phyloP scores from a whole-genome alignment of 768 basidiomycete species.

The Daedaleopsis nitida region DNA sequence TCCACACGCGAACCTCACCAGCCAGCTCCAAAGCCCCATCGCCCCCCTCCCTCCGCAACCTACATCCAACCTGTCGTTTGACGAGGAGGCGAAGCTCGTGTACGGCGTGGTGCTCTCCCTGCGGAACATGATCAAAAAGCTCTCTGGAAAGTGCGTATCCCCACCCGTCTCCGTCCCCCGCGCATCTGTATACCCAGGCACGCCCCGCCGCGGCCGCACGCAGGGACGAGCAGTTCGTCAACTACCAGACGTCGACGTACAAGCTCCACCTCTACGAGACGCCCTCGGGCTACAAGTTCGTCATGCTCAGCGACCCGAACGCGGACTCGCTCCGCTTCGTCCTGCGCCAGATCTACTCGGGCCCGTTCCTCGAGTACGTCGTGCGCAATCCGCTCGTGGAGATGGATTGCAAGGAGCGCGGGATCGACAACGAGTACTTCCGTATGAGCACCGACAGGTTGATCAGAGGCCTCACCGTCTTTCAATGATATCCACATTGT shows the following conservation, averaged over 20 bases:
- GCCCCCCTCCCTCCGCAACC: conserved; percentile 41
- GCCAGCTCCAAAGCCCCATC: conserved; percentile 29
- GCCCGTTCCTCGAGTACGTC: conserved; percentile 92
- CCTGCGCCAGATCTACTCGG: conserved; percentile 88
- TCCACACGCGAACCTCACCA: conserved; percentile 23
- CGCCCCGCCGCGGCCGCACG: not conserved
- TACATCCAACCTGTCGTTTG: conserved; percentile 77
- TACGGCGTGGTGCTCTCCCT: conserved; percentile 93
- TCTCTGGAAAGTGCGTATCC: conserved; percentile 73
- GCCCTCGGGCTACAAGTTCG: conserved; percentile 89
- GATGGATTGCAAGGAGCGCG: conserved; percentile 81
- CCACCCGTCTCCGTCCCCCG: not conserved
- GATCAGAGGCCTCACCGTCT: conserved; percentile 59
- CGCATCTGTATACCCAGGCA: not conserved
- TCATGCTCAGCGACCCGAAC: conserved; percentile 88
- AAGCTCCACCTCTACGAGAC: conserved; percentile 94
- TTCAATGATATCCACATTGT: conserved; percentile 28
- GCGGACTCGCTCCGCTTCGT: conserved; percentile 82
- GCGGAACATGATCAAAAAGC: conserved; percentile 92
- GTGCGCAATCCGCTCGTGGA: conserved; percentile 87
- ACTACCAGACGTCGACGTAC: conserved; percentile 90
- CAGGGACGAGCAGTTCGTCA: conserved; percentile 90
- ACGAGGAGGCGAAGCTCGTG: conserved; percentile 96
- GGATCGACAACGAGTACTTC: conserved; percentile 94
- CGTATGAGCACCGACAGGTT: conserved; percentile 78